These are phyloP conservation scores for Potentilla sterilis DNA, from an alignment of 306 rosid species.

Conservation along the genomic window DNA sequence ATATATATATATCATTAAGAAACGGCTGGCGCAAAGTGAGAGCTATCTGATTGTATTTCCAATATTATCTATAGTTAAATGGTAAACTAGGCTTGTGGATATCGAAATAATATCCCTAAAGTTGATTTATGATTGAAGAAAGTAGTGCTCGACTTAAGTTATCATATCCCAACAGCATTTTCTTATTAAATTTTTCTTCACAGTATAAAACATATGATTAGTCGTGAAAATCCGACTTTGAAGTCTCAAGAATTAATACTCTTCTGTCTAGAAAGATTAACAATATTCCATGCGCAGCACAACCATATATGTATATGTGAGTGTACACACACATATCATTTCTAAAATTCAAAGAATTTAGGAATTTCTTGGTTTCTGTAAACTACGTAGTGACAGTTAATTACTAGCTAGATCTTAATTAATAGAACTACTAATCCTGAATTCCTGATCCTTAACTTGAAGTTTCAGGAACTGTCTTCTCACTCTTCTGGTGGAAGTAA, in stretches of 20 bases:
- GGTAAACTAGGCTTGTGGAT: background rate
- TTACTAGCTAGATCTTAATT: background rate
- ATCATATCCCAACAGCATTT: background rate
- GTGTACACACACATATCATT: too few species aligned
- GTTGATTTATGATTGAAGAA: background rate
- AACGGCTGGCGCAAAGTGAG: too few species aligned
- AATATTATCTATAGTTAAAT: too few species aligned
- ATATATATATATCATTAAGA: too few species aligned
- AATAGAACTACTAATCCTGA: background rate
- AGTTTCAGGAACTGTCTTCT: conserved; percentile 1
- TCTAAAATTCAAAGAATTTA: background rate
- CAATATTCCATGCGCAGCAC: background rate
- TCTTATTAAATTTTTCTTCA: too few species aligned
- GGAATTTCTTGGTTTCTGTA: conserved; percentile 20
- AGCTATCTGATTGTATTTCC: too few species aligned
- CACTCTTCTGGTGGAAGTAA: conserved; percentile 19
- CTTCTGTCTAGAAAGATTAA: too few species aligned
- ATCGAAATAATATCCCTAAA: background rate
- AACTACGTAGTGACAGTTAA: background rate
- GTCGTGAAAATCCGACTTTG: too few species aligned
- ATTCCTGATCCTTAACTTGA: conserved; percentile 21
- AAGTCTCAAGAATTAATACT: too few species aligned
- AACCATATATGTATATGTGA: background rate
- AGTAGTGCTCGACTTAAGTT: background rate
- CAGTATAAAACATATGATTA: too few species aligned